These are phyloP conservation scores for Neocallimastix lanati DNA, from an alignment of 192 early-diverging fungal species.

Conservation along the genomic window DNA sequence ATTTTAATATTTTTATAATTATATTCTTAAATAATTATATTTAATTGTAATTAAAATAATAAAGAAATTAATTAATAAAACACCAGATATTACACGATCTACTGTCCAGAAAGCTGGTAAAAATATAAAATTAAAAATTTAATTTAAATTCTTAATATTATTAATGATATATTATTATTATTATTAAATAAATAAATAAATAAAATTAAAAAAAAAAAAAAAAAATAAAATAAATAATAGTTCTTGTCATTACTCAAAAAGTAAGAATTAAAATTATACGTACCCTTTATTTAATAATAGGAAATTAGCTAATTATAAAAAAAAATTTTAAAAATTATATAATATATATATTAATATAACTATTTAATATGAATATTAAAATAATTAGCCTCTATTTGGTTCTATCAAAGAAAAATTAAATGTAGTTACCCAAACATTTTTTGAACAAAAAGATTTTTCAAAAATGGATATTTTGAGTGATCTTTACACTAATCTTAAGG, in stretches of 20 bases:
- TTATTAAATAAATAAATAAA: conserved; percentile 33
- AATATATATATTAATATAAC: too few species aligned
- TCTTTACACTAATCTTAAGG: conserved; percentile 3
- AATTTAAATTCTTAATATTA: too few species aligned
- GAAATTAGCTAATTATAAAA: too few species aligned
- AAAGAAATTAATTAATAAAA: conserved; percentile 47
- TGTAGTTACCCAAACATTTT: conserved; percentile 60
- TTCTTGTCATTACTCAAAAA: background rate
- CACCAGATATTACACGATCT: conserved; percentile 54
- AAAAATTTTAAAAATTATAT: too few species aligned
- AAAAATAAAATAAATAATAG: background rate
- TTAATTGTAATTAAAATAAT: too few species aligned
- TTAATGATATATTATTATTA: too few species aligned
- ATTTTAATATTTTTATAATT: too few species aligned
- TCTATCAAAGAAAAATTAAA: conserved; percentile 52
- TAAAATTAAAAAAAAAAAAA: too few species aligned
- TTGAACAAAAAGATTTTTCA: conserved; percentile 58
- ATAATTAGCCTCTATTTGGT: conserved; percentile 50
- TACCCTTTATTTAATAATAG: too few species aligned
- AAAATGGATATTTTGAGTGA: conserved; percentile 49
- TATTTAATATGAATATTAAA: too few species aligned
- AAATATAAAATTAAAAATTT: conserved; percentile 5
- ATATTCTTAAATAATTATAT: too few species aligned
- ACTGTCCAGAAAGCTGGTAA: conserved; percentile 57
- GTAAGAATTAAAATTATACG: background rate